Conservation (phyloP, 805 yeast species). For the Cyberlindnera veronae region DNA sequence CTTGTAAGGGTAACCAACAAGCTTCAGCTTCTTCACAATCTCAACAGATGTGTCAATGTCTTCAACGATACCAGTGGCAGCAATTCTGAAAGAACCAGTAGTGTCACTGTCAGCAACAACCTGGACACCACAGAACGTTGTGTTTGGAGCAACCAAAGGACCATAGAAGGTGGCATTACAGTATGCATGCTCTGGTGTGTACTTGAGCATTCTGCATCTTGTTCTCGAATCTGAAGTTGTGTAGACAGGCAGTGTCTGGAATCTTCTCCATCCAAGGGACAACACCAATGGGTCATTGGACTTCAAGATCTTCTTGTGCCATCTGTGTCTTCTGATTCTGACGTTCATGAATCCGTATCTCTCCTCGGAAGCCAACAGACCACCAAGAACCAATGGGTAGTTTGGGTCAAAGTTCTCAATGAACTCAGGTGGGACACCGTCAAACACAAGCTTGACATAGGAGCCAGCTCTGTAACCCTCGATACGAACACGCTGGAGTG, state of each 20-base stretch:
- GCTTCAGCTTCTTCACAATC: slow-evolving; percentile 91
- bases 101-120: slow-evolving; percentile 80
- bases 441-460: slow-evolving; percentile 85
- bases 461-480: slow-evolving; percentile 95
- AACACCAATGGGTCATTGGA: slow-evolving; percentile 92
- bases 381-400: slow-evolving; percentile 87
- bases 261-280: slow-evolving; percentile 97
- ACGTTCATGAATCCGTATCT: slow-evolving; percentile 91
- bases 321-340: slow-evolving; percentile 94
- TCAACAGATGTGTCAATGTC: slow-evolving; percentile 87
- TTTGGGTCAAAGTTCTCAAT: slow-evolving; percentile 80
- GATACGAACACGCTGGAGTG: slow-evolving; percentile 68
- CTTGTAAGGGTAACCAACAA: slow-evolving; percentile 93
- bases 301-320: slow-evolving; percentile 96
- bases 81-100: slow-evolving; percentile 87
- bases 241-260: slow-evolving; percentile 93
- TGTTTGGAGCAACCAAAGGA: slow-evolving; percentile 94
- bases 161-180: slow-evolving; percentile 96
- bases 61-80: slow-evolving; percentile 95
- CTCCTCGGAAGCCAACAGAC: slow-evolving; percentile 84
- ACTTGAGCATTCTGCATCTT: slow-evolving; percentile 94
- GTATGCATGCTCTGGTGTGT: slow-evolving; percentile 97
- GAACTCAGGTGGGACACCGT: slow-evolving; percentile 83
- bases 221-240: slow-evolving; percentile 98
- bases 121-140: slow-evolving; percentile 95